Conservation (phyloP, 148 eudicot genomes). For the Fallopia convolvulus region DNA sequence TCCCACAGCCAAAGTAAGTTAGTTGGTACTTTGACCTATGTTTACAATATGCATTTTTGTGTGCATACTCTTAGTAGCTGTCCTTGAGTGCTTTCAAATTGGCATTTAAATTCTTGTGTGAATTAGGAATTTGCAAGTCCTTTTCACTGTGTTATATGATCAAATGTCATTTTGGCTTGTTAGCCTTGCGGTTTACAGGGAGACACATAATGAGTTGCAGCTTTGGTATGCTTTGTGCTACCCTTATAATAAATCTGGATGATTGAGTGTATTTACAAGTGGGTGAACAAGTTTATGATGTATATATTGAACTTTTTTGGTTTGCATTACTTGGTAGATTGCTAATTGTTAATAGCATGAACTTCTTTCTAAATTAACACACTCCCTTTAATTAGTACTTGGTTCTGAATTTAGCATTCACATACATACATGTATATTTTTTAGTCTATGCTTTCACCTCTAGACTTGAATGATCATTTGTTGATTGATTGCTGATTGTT, state of each 20-base stretch:
- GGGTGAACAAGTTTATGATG: not conserved
- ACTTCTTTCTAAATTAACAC: not conserved
- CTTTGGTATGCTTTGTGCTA: not conserved
- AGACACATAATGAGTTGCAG: not conserved
- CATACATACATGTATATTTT: not conserved
- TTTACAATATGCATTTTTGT: not conserved
- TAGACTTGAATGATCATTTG: too few relatives aligned
- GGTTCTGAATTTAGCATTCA: not conserved
- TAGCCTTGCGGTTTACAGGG: not conserved
- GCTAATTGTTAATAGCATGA: not conserved
- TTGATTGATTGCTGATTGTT: too few relatives aligned
- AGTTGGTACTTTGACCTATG: not conserved
- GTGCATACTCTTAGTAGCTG: not conserved
- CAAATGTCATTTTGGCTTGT: not conserved
- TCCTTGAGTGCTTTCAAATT: not conserved
- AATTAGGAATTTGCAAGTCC: not conserved
- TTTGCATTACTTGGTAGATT: not conserved
- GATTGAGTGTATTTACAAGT: not conserved
- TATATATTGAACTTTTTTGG: not conserved
- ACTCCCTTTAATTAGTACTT: not conserved
- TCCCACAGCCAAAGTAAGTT: slow-evolving; percentile 89
- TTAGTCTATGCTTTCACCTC: not conserved
- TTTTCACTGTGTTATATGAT: not conserved
- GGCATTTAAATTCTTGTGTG: not conserved
- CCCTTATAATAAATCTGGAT: not conserved